Base-by-base conservation (phyloP, 306 rosid genomes). In the Castanea mollissima region DNA sequence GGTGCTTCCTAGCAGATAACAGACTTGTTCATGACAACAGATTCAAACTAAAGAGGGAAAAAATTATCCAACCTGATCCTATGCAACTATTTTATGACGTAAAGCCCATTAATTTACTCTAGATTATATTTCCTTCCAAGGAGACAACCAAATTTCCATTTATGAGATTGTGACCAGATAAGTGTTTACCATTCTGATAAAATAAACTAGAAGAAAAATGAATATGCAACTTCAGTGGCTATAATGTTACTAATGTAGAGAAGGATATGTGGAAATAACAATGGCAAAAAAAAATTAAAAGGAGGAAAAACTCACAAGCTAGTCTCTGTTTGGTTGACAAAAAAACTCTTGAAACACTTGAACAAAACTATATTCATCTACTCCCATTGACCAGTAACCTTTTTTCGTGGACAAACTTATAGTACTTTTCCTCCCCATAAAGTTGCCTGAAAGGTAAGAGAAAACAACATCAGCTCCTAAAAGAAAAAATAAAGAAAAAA, bases 381-480 rank as follows among this genome's bases (percentile, higher is more conserved):
- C 68, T 74, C 76, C 78, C 38, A 38, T 74, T 63, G 68, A 6
- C 57, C 55, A 31, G 44, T 32, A 58, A 75, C 75, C 89, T 71
- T 81, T 68, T 90, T 82, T 75, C 18, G 27, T 46, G 25, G 55
- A 89, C 83, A 49, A 76, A 72, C 54, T 75, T 85, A 76, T 82
- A 90, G 84, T 87, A 88, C 32, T 87, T 88, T 60, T 83, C 88
- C 88, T 57, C 89, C 25, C 88, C 92, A 35, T 90, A 90, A 62
- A 89, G 79, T 76, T 81, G 71, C 89, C 97, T 92, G 88, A 84
- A 87, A 73, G 35, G 76, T 31, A 63, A 78, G 55, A 72, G 68
- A 19, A 72, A 4, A 55, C 13, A 73, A 32, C 29, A 35, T 79
- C 68, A 57, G 69, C 63, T 55, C 29, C 11, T 12, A 49, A 52